Conservation (phyloP, 2,329 filamentous ascomycete species). For the Dothidotthia symphoricarpi region DNA sequence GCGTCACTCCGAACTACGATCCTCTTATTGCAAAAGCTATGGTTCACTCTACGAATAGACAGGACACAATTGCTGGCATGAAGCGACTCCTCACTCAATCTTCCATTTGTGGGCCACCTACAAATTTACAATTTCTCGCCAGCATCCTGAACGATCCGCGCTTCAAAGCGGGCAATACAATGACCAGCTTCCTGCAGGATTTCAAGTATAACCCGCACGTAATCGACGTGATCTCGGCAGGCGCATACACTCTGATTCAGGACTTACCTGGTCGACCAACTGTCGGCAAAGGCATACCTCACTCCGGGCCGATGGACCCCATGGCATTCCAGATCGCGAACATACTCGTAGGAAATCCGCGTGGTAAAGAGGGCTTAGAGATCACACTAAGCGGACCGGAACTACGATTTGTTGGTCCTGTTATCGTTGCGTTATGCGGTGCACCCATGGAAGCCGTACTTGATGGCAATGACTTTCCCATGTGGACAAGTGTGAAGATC, state of each 20-base stretch:
- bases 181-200: conserved; percentile 56
- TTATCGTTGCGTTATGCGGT: conserved; percentile 58
- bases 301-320: conserved; percentile 62
- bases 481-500: conserved; percentile 57
- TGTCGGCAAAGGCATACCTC: conserved; percentile 58
- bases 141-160: conserved; percentile 49
- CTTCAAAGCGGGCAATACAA: conserved; percentile 53
- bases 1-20: conserved; percentile 59
- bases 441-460: conserved; percentile 54
- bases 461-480: conserved; percentile 50
- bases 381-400: conserved; percentile 62
- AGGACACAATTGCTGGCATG: conserved; percentile 49
- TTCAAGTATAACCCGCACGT: conserved; percentile 53
- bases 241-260: conserved; percentile 59
- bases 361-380: conserved; percentile 56
- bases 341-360: conserved; percentile 57
- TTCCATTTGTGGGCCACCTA: conserved; percentile 54
- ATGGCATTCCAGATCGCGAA: conserved; percentile 60
- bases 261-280: conserved; percentile 58
- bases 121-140: conserved; percentile 58
- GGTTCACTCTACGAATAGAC: conserved; percentile 48
- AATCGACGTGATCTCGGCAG: conserved; percentile 57
- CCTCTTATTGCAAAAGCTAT: conserved; percentile 61
- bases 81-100: conserved; percentile 46
- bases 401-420: conserved; percentile 54